Percentiles rank a stretch among this genome's conserved stretches.
Conservation (phyloP, 2,329 filamentous ascomycete genomes). For the Biscogniauxia sp. region DNA sequence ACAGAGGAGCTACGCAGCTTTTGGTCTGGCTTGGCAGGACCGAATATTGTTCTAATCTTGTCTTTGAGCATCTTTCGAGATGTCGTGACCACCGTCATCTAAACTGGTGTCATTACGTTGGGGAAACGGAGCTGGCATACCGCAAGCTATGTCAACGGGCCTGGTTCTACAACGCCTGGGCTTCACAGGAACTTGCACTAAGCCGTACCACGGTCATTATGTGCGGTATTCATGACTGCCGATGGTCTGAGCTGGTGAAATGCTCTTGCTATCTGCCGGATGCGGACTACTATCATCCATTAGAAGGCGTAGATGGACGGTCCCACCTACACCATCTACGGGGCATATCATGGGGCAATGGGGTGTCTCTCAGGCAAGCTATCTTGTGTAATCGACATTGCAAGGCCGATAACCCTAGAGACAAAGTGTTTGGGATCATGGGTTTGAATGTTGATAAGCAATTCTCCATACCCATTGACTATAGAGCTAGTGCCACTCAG, state of each 20-base stretch:
- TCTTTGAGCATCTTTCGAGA: slow-evolving; percentile 13
- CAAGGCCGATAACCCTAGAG: slow-evolving; percentile 7
- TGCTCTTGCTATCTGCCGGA: slow-evolving; percentile 3
- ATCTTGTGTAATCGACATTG: slow-evolving; percentile 11
- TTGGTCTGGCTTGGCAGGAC: slow-evolving; percentile 13
- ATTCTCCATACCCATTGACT: slow-evolving; percentile 4
- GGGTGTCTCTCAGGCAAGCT: slow-evolving; percentile 1
- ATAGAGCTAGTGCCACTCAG: neutral
- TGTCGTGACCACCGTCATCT: slow-evolving; percentile 10
- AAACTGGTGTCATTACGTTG: slow-evolving; percentile 14
- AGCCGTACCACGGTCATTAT: too few species aligned
- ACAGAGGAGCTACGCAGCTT: slow-evolving; percentile 4
- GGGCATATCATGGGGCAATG: neutral
- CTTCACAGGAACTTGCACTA: neutral
- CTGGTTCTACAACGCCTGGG: slow-evolving; percentile 9
- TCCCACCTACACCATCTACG: slow-evolving; percentile 11
- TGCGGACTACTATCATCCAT: slow-evolving; percentile 11
- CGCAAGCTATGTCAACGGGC: slow-evolving; percentile 6
- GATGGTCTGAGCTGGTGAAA: too few species aligned
- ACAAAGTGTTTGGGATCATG: slow-evolving; percentile 8
- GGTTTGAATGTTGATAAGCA: neutral
- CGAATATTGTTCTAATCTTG: slow-evolving; percentile 10
- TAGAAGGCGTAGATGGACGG: slow-evolving; percentile 7
- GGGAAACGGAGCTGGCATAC: slow-evolving; percentile 9
- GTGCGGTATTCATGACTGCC: too few species aligned